A percentile compares a stretch with the other conserved stretches of the same genome.
phyloP scores from a whole-genome alignment of 495 filamentous ascomycete species.

The Hyaloscypha bicolor region DNA sequence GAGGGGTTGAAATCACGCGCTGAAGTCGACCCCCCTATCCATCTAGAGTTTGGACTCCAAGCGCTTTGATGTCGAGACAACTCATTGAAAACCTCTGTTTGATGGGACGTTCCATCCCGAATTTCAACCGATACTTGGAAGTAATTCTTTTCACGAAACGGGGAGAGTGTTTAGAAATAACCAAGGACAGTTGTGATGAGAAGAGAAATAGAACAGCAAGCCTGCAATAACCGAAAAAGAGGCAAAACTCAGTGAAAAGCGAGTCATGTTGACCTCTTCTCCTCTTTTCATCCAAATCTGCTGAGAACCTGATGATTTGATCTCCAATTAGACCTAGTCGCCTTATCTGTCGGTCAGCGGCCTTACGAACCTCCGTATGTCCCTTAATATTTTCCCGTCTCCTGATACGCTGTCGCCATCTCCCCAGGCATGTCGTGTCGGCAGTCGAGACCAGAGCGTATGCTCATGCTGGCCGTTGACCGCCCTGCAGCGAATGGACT shows the following conservation, averaged over 20 bases:
- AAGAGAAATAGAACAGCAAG: background rate
- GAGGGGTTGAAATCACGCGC: background rate
- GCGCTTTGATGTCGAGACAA: background rate
- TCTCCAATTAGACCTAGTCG: slow-evolving; percentile 27
- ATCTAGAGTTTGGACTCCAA: background rate
- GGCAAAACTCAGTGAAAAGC: background rate
- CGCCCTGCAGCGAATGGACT: background rate
- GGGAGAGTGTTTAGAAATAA: background rate
- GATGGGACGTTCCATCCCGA: background rate
- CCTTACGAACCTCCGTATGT: slow-evolving; percentile 24
- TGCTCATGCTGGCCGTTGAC: slow-evolving; percentile 13
- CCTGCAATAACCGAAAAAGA: slow-evolving; percentile 10
- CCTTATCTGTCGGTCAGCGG: slow-evolving; percentile 27
- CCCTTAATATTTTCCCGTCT: background rate
- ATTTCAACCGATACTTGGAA: background rate
- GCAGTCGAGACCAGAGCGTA: slow-evolving; percentile 8
- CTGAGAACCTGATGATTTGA: slow-evolving; percentile 10
- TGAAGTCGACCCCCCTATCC: background rate
- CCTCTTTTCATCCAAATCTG: slow-evolving; percentile 7
- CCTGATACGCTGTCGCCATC: slow-evolving; percentile 21
- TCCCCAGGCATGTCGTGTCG: background rate
- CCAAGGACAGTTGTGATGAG: background rate
- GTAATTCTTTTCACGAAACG: background rate
- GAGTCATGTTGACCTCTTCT: slow-evolving; percentile 9
- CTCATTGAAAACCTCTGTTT: background rate